Evolutionary conservation across 331 rosid species (phyloP).

Genomic region (Acacia concinna): DNA sequence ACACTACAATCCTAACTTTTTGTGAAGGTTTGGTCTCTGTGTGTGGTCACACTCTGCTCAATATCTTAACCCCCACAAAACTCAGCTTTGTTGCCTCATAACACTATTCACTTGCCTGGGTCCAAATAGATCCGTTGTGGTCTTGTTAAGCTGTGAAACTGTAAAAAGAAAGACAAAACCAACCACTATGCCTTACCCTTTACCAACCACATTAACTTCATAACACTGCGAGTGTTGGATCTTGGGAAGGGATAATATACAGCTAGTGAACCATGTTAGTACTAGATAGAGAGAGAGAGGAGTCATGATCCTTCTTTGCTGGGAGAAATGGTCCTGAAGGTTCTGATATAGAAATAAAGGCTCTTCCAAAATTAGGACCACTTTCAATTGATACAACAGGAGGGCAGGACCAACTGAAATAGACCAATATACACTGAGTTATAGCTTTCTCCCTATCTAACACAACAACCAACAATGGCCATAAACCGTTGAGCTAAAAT

Average conservation of each 20-base stretch:
- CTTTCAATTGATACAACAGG: slow-evolving; percentile 26
- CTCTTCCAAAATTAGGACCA: slow-evolving; percentile 41
- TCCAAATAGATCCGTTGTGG: neutral
- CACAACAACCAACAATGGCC: neutral
- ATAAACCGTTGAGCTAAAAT: slow-evolving; percentile 1
- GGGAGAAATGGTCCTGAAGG: slow-evolving; percentile 44
- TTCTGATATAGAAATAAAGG: neutral
- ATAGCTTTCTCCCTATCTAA: slow-evolving; percentile 18
- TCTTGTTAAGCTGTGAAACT: neutral
- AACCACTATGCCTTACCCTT: too few relatives aligned
- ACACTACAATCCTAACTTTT: slow-evolving; percentile 14
- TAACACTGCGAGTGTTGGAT: neutral
- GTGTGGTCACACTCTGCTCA: neutral
- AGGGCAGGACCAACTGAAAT: slow-evolving; percentile 37
- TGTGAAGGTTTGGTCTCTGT: neutral
- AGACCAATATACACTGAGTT: neutral
- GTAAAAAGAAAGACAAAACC: neutral
- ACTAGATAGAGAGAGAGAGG: neutral
- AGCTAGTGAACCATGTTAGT: neutral
- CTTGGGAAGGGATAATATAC: neutral
- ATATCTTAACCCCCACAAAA: neutral
- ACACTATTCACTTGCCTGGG: slow-evolving; percentile 12
- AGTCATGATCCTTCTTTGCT: slow-evolving; percentile 40
- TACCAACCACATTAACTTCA: neutral
- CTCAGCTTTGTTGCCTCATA: neutral